Evolutionary conservation across 169 alveolate genomes (phyloP).

Genomic region (Plasmodium falciparum): DNA sequence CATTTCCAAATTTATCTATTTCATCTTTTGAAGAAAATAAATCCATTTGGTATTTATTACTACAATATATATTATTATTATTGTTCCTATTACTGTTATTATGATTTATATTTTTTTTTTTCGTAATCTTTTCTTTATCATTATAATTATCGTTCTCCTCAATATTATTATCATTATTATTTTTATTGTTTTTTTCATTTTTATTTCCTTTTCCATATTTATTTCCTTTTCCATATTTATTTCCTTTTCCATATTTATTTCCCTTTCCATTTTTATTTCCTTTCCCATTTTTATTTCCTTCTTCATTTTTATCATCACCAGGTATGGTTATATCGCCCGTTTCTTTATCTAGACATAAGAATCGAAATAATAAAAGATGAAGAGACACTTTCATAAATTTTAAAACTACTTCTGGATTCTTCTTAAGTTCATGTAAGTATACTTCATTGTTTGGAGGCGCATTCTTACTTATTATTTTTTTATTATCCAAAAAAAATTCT

Average conservation of each 20-base stretch:
- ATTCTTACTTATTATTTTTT: conserved; percentile 34
- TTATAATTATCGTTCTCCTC: not conserved
- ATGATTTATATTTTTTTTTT: not conserved
- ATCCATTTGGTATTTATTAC: not conserved
- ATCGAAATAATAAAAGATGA: conserved; percentile 30
- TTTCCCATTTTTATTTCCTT: not conserved
- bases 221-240: not conserved
- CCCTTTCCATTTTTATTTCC: not conserved
- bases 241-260: not conserved
- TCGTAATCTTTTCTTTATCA: not conserved
- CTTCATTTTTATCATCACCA: not conserved
- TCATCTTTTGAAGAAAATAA: conserved; percentile 35
- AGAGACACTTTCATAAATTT: conserved; percentile 68
- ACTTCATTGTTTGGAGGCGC: conserved; percentile 74
- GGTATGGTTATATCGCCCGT: not conserved
- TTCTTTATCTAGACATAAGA: conserved; percentile 19
- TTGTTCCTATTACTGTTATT: not conserved
- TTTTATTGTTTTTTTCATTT: not conserved
- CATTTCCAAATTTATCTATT: conserved; percentile 12
- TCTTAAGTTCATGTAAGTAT: conserved; percentile 47
- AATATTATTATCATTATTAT: not conserved
- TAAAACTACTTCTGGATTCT: conserved; percentile 62
- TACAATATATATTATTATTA: not conserved
- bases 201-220: not conserved
- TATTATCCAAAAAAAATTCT: conserved; percentile 68